A percentile compares a stretch with the other conserved stretches of the same genome.
phyloP scores from a whole-genome alignment of 2,329 filamentous ascomycete genomes.

The Fusarium domesticum region DNA sequence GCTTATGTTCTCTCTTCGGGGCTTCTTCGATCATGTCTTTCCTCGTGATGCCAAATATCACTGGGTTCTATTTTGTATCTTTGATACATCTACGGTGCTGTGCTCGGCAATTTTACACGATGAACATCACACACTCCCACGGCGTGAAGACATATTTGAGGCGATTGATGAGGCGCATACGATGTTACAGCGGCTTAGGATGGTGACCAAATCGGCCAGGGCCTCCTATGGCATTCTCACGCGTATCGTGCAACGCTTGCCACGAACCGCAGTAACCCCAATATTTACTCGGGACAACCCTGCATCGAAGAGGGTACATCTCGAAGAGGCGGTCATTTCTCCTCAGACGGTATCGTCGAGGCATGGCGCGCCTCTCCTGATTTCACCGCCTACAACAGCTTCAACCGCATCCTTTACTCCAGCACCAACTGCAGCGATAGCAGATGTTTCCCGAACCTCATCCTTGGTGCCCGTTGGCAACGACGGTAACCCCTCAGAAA shows the following conservation, averaged over 20 bases:
- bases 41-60: constrained; percentile 48
- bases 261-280: constrained; percentile 23
- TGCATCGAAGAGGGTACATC: constrained; percentile 7
- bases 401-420: constrained; percentile 1
- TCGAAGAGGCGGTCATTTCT: constrained; percentile 2
- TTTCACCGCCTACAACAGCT: constrained; percentile 5
- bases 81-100: constrained; percentile 49
- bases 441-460: neutral
- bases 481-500: neutral
- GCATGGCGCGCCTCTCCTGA: constrained; percentile 1
- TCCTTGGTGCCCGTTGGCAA: neutral
- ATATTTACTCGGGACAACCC: constrained; percentile 5
- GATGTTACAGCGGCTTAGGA: constrained; percentile 34
- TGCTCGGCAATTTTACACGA: constrained; percentile 53
- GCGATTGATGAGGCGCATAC: constrained; percentile 38
- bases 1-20: constrained; percentile 39
- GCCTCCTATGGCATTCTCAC: constrained; percentile 34
- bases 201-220: constrained; percentile 32
- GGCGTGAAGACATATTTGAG: constrained; percentile 39
- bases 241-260: constrained; percentile 30
- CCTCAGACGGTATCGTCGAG: constrained; percentile 5
- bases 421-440: too few relatives aligned
- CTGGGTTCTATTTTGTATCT: constrained; percentile 48
- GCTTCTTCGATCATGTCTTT: constrained; percentile 43
- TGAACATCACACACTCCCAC: constrained; percentile 38